A percentile compares a stretch with the other conserved stretches of the same genome.
These are phyloP conservation scores for Boletus tomentosulus DNA, from an alignment of 768 basidiomycete genomes.

Conservation along the genomic window DNA sequence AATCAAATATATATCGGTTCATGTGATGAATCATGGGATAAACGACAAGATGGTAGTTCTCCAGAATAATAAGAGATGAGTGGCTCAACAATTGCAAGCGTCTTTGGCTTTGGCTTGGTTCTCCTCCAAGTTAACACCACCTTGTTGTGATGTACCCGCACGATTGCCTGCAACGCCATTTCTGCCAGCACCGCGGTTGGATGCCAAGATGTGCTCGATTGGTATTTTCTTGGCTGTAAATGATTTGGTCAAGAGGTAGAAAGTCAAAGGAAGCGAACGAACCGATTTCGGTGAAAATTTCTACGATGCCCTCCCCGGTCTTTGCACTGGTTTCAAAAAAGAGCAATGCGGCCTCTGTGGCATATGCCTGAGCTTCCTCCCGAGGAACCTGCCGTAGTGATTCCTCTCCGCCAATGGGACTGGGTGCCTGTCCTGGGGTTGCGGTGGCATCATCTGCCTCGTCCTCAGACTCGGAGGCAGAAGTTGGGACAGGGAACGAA, in stretches of 20 bases:
- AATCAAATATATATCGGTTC: conserved; percentile 24
- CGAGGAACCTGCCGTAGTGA: conserved; percentile 83
- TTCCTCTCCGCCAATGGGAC: conserved; percentile 55
- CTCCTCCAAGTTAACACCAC: conserved; percentile 67
- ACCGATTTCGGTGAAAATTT: conserved; percentile 99
- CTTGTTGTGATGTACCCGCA: conserved; percentile 47
- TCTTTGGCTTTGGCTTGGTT: conserved; percentile 64
- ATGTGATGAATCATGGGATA: conserved; percentile 17
- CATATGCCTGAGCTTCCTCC: conserved; percentile 96
- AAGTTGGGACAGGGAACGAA: conserved; percentile 43
- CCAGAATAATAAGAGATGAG: conserved; percentile 12
- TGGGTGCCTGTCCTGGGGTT: conserved; percentile 68
- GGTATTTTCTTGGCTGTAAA: conserved; percentile 73
- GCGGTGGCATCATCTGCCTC: conserved; percentile 92
- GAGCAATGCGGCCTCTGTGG: conserved; percentile 86
- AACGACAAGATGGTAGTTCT: conserved; percentile 15
- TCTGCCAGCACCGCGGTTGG: conserved; percentile 65
- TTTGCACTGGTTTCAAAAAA: conserved; percentile 99
- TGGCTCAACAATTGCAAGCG: conserved; percentile 73
- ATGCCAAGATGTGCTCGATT: conserved; percentile 92
- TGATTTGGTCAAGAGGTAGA: neutral
- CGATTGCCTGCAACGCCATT: conserved; percentile 54
- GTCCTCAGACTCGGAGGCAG: conserved; percentile 72
- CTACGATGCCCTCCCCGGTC: conserved; percentile 92
- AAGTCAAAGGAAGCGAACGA: conserved; percentile 18